Base-by-base conservation (phyloP, 1,139 yeast species). In the Wickerhamiella infanticola region DNA sequence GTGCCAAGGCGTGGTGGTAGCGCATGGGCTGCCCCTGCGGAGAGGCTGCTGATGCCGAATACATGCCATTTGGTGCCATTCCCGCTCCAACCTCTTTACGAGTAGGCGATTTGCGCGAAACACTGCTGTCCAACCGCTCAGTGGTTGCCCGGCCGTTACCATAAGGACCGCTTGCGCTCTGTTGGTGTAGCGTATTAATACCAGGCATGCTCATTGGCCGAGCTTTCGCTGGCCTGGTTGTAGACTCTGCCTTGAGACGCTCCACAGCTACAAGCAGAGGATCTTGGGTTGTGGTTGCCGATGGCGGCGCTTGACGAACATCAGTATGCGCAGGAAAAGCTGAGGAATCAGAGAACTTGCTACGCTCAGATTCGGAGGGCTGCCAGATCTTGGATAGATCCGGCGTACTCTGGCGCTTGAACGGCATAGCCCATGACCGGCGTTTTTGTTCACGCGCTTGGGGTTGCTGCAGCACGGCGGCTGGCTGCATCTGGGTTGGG, bases 201-300 rank as follows among this genome's bases (percentile, higher is more conserved):
- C 51, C 51, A 2, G 53, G 53, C 51, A 47, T 50, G 39, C 52
- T 48, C 42, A 45, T 43, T 7, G 55, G 55, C 8, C 54, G 48
- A 31, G 23, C 35, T 13, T 25, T 40, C 37, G 37, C n/a, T 5
- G 29, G 31, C 5, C 35, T 5, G n/a, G 41, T n/a, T 40, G 39
- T 8, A 27, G 41, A 24, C 23, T 55, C 53, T 24, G 73, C 63
- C 55, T 78, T 79, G 55, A 81, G 68, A 53, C 77, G 80, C 55
- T 79, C 83, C 45, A 81, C 58, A 47, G 63, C 86, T 65, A 69
- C 78, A 57, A 63, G 79, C 67, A 64, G 70, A 57, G 71, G 75
- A 51, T 72, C 76, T 11, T 29, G 33, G 11, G 33, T 7, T 7
- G 11, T 11, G 11, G 9, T 2, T 29, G 9, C 33, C 7, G 33